These are phyloP conservation scores for Pichia thaimueangensis DNA, from an alignment of 805 yeast species.

Conservation along the genomic window DNA sequence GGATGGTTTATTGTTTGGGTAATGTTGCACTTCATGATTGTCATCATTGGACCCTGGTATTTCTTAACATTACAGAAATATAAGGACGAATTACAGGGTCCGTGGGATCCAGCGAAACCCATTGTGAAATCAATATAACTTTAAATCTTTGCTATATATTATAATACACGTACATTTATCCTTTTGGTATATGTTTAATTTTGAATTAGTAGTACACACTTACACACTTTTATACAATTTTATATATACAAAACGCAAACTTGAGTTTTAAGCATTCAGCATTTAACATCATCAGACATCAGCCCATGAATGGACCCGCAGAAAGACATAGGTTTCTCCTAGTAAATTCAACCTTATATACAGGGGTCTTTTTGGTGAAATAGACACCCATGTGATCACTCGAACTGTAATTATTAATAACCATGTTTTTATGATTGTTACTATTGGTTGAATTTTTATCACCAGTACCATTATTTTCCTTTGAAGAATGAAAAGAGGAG, in stretches of 20 bases:
- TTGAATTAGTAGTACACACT: no score
- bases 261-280: no score
- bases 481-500: no score
- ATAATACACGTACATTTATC: no score
- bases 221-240: no score
- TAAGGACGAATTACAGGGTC: slow-evolving; percentile 83
- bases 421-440: slow-evolving; percentile 14
- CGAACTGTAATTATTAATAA: slow-evolving; percentile 56
- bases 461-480: no score
- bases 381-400: slow-evolving; percentile 86
- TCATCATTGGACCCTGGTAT: slow-evolving; percentile 60
- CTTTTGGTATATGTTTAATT: no score
- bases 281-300: no score
- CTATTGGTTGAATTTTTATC: no score
- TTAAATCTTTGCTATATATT: no score
- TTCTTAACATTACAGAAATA: slow-evolving; percentile 68
- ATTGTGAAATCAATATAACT: slow-evolving; percentile 43
- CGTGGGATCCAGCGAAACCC: slow-evolving; percentile 89
- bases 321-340: slow-evolving; percentile 86
- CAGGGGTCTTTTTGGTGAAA: slow-evolving; percentile 90
- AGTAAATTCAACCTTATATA: slow-evolving; percentile 88
- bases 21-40: slow-evolving; percentile 39
- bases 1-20: slow-evolving; percentile 45
- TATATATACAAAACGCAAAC: no score
- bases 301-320: slow-evolving; percentile 74